Conservation (phyloP, 768 basidiomycete genomes). For the Hygrocybe punicea region DNA sequence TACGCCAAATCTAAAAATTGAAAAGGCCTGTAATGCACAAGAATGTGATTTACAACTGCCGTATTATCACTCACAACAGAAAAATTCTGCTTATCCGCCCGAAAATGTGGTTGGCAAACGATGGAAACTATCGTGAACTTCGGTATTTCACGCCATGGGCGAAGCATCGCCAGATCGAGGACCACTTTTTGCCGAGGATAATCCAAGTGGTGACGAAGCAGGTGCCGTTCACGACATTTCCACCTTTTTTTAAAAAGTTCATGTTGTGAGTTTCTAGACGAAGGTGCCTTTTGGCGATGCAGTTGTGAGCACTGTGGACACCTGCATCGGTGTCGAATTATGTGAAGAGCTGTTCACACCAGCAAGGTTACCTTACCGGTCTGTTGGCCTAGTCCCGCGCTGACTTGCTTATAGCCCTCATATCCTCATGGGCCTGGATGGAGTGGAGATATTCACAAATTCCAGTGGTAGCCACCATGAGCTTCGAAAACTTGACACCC, state of each 20-base stretch:
- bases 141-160: constrained; percentile 94
- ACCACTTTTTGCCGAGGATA: constrained; percentile 87
- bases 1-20: neutral
- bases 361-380: constrained; percentile 56
- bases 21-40: constrained; percentile 94
- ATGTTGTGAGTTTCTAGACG: constrained; percentile 40
- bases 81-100: constrained; percentile 93
- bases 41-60: constrained; percentile 97
- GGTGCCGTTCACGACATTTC: constrained; percentile 39
- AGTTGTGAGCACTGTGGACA: constrained; percentile 88
- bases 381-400: neutral
- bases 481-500: constrained; percentile 87
- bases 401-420: constrained; percentile 66
- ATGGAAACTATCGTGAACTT: constrained; percentile 92
- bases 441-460: constrained; percentile 98
- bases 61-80: constrained; percentile 80
- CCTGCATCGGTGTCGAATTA: constrained; percentile 93
- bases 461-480: constrained; percentile 98
- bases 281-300: constrained; percentile 97
- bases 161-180: constrained; percentile 86
- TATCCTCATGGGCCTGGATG: constrained; percentile 95
- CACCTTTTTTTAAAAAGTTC: neutral
- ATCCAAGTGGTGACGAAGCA: constrained; percentile 87
- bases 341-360: constrained; percentile 99
- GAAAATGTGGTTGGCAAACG: constrained; percentile 99